Evolutionary conservation across 768 basidiomycete species (phyloP).

Genomic region (Suillus cothurnatus): DNA sequence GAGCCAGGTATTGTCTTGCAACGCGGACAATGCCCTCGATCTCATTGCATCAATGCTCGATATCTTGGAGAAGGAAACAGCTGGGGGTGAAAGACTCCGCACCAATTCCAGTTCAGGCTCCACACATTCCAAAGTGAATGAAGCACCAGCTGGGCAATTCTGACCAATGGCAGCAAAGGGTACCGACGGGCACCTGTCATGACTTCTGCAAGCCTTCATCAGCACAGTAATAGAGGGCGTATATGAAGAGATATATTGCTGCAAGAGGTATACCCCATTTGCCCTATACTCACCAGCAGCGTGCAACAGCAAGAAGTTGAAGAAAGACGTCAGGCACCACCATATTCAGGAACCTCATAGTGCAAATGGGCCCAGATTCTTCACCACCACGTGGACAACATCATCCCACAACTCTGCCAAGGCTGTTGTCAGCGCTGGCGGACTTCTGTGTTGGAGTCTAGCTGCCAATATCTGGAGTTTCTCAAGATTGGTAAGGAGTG

Average conservation of each 20-base stretch:
- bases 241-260: background rate
- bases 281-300: background rate
- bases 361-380: background rate
- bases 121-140: background rate
- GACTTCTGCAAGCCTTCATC: constrained; percentile 8
- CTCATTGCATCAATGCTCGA: no score
- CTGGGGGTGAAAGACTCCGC: background rate
- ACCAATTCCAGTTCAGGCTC: background rate
- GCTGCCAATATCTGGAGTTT: background rate
- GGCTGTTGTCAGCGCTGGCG: background rate
- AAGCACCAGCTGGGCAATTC: background rate
- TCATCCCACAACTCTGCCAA: constrained; percentile 4
- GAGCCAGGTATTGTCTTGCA: constrained; percentile 14
- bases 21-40: background rate
- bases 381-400: background rate
- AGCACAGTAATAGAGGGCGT: constrained; percentile 4
- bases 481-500: background rate
- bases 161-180: constrained; percentile 13
- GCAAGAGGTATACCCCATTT: background rate
- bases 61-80: no score
- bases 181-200: background rate
- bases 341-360: background rate
- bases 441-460: no score
- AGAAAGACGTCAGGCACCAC: background rate
- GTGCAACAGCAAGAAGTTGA: background rate